phyloP scores from a whole-genome alignment of 345 rosid species.

The Eutrema heterophyllum region DNA sequence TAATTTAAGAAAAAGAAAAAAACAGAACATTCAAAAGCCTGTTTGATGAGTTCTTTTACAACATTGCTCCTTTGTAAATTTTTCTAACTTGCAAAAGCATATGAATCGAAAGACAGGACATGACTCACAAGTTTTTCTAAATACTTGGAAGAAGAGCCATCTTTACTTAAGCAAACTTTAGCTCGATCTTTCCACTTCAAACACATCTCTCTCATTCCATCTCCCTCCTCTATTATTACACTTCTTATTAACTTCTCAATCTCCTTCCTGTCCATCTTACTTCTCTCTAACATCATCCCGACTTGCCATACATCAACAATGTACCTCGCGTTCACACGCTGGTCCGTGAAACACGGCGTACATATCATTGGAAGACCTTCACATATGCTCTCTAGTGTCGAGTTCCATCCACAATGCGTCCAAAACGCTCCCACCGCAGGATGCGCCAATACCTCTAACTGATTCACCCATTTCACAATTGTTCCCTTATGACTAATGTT shows the following conservation, averaged over 20 bases:
- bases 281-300: slow-evolving; percentile 44
- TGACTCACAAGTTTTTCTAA: slow-evolving; percentile 36
- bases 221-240: slow-evolving; percentile 34
- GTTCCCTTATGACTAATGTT: slow-evolving; percentile 37
- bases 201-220: slow-evolving; percentile 35
- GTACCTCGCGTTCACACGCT: slow-evolving; percentile 44
- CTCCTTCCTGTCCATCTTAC: slow-evolving; percentile 35
- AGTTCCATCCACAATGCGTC: slow-evolving; percentile 75
- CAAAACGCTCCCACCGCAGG: slow-evolving; percentile 52
- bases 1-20: neutral
- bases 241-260: slow-evolving; percentile 38
- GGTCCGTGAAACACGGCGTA: slow-evolving; percentile 59
- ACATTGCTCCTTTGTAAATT: neutral
- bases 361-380: slow-evolving; percentile 79
- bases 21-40: neutral
- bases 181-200: slow-evolving; percentile 34
- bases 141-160: slow-evolving; percentile 40
- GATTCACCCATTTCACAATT: slow-evolving; percentile 72
- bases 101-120: slow-evolving; percentile 26
- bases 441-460: slow-evolving; percentile 51
- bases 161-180: slow-evolving; percentile 25
- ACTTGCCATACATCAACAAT: slow-evolving; percentile 50
- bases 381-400: slow-evolving; percentile 54
- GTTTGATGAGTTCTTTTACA: neutral
- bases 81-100: slow-evolving; percentile 5